Conservation (phyloP, 495 filamentous ascomycete species). For the Neurospora tetraspora region DNA sequence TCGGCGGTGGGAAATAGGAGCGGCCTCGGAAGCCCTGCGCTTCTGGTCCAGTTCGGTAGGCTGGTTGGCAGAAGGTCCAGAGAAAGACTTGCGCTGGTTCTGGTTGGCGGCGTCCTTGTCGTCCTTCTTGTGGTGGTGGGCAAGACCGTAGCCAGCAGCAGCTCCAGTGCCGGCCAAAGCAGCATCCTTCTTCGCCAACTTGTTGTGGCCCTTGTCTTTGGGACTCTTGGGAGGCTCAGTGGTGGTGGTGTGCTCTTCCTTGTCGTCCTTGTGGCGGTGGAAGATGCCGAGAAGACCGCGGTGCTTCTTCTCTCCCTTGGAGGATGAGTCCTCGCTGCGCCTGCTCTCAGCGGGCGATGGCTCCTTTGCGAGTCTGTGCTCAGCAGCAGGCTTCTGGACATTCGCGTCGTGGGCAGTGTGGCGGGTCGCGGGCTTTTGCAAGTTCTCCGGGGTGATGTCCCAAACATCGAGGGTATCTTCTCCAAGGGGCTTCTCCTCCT, state of each 20-base stretch:
- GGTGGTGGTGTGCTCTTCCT: too few species aligned
- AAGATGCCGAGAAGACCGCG: conserved; percentile 19
- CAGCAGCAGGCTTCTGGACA: neutral
- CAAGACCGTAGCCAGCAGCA: conserved; percentile 6
- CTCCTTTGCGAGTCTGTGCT: neutral
- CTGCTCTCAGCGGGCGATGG: neutral
- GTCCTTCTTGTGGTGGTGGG: conserved; percentile 12
- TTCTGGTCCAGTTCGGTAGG: neutral
- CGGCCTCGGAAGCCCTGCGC: neutral
- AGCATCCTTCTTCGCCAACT: conserved; percentile 17
- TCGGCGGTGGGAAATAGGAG: neutral
- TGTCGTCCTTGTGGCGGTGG: conserved; percentile 20
- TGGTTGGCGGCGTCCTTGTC: neutral
- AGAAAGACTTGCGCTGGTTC: neutral
- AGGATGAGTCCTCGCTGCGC: neutral
- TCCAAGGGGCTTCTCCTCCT: neutral
- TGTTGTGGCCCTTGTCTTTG: conserved; percentile 1
- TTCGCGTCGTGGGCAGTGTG: neutral
- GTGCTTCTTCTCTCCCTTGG: conserved; percentile 15
- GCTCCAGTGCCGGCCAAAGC: conserved; percentile 17
- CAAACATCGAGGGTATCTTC: neutral
- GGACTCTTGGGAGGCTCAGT: too few species aligned
- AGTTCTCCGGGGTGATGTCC: neutral
- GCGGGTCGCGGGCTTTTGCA: neutral
- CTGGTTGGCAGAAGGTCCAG: conserved; percentile 1